phyloP scores from a whole-genome alignment of 257 asterid species.

The Anisodus tanguticus region DNA sequence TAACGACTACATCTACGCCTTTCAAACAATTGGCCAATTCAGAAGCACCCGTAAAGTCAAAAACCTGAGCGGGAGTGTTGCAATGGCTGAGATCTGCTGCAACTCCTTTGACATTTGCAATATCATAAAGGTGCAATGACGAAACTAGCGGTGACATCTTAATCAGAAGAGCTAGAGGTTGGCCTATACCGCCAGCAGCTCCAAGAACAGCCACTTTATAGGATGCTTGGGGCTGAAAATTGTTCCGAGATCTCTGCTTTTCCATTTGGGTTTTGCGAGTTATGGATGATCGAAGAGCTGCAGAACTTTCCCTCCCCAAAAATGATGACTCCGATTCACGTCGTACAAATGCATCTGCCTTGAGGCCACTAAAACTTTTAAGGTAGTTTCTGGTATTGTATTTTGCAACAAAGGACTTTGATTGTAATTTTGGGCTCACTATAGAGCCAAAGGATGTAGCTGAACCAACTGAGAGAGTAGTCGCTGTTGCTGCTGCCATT shows the following conservation, averaged over 20 bases:
- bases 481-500: constrained; percentile 38
- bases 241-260: constrained; percentile 16
- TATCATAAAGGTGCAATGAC: constrained; percentile 33
- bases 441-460: background rate
- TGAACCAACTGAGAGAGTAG: constrained; percentile 32
- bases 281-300: constrained; percentile 31
- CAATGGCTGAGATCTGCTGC: constrained; percentile 38
- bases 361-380: constrained; percentile 29
- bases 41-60: constrained; percentile 37
- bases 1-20: constrained; percentile 34
- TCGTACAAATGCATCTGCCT: constrained; percentile 24
- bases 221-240: constrained; percentile 31
- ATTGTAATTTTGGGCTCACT: constrained; percentile 27
- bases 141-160: constrained; percentile 39
- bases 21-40: constrained; percentile 34
- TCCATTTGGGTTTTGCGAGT: constrained; percentile 1
- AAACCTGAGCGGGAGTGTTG: constrained; percentile 37
- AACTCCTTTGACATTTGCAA: constrained; percentile 38
- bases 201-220: constrained; percentile 37
- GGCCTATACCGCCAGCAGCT: constrained; percentile 40
- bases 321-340: constrained; percentile 27
- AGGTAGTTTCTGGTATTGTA: constrained; percentile 24
- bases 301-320: constrained; percentile 25
- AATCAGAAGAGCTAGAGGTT: constrained; percentile 34
- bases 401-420: constrained; percentile 7